Evolutionary conservation across 768 basidiomycete genomes (phyloP).

Genomic region (Suillus sp.): DNA sequence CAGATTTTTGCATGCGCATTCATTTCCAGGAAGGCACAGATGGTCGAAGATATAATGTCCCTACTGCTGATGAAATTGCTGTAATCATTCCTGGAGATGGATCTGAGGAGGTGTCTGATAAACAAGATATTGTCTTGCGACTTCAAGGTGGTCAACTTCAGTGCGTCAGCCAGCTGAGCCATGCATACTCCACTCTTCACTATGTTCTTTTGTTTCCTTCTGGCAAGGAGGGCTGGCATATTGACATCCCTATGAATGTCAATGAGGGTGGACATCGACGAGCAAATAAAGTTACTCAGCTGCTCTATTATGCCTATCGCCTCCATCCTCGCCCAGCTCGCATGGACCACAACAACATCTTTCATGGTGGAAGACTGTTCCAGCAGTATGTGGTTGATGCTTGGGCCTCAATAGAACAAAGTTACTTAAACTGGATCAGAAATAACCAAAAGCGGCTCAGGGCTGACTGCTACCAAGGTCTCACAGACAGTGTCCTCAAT

Average conservation of each 20-base stretch:
- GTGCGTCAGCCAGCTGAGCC: constrained; percentile 37
- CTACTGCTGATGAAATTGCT: constrained; percentile 45
- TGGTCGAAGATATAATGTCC: constrained; percentile 44
- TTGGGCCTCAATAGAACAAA: constrained; percentile 48
- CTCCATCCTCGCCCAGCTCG: constrained; percentile 28
- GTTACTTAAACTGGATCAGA: constrained; percentile 35
- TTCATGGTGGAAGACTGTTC: constrained; percentile 41
- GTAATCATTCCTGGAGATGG: too few relatives aligned
- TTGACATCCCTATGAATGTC: too few relatives aligned
- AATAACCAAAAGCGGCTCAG: constrained; percentile 40
- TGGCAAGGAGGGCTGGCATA: too few relatives aligned
- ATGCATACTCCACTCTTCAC: constrained; percentile 33
- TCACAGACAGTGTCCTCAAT: constrained; percentile 30
- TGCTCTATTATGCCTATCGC: constrained; percentile 34
- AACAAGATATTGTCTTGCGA: constrained; percentile 42
- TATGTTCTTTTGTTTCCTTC: too few relatives aligned
- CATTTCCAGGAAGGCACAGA: constrained; percentile 24
- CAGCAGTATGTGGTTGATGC: constrained; percentile 48
- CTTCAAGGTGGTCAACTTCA: constrained; percentile 24
- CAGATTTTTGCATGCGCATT: constrained; percentile 17
- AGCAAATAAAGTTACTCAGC: constrained; percentile 30
- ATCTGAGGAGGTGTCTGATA: too few relatives aligned
- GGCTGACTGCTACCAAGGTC: constrained; percentile 37
- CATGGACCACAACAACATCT: constrained; percentile 32
- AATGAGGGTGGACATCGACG: too few relatives aligned